phyloP scores from a whole-genome alignment of 2,329 filamentous ascomycete genomes.

The Talaromyces sp. region DNA sequence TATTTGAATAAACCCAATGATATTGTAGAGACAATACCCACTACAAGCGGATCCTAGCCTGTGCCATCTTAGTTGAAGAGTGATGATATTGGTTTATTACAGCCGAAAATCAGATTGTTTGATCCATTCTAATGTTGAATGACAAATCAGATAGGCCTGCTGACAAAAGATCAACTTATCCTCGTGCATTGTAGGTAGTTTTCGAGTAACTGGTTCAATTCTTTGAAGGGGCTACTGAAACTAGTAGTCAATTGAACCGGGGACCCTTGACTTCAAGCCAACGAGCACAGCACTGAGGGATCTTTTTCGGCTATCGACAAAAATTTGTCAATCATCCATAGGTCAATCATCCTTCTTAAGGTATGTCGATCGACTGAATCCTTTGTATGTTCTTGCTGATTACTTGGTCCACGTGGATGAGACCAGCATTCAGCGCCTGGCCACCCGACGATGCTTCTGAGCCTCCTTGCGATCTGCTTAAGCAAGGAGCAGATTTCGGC shows the following conservation, averaged over 20 bases:
- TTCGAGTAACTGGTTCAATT: not conserved
- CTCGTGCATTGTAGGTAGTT: not conserved
- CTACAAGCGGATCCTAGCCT: not conserved
- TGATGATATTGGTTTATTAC: not conserved
- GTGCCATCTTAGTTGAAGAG: not conserved
- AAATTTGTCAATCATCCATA: not conserved
- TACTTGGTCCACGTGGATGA: slow-evolving; percentile 1
- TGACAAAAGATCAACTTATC: not conserved
- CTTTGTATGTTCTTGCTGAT: not conserved
- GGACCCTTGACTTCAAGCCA: not conserved
- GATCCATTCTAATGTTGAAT: not conserved
- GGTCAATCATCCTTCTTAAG: not conserved
- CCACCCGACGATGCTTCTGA: not conserved
- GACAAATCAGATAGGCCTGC: not conserved
- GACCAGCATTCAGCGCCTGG: not conserved
- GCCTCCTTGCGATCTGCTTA: not conserved
- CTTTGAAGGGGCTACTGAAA: not conserved
- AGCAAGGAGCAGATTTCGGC: not conserved
- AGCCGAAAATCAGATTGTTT: not conserved
- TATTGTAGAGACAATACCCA: not conserved
- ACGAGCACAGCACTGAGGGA: not conserved
- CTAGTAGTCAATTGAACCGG: not conserved
- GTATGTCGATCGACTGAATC: not conserved
- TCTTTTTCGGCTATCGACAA: not conserved
- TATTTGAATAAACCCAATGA: not conserved